A percentile compares a stretch with the other conserved stretches of the same genome.
These are phyloP conservation scores for Harrya chromipes DNA, from an alignment of 768 basidiomycete genomes.

Conservation along the genomic window DNA sequence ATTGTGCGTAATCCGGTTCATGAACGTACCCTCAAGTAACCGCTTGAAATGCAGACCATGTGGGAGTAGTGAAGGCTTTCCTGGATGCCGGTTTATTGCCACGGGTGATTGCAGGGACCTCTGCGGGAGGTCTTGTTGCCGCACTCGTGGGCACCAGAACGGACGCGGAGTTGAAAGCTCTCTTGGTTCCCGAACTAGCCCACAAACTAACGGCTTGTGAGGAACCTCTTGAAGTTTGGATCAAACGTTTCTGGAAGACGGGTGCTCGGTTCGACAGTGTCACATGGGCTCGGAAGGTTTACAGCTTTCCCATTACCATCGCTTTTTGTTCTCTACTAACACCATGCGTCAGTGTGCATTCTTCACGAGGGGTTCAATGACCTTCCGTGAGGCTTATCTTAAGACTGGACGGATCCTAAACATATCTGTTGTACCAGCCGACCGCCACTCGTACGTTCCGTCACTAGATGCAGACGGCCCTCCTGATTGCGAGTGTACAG, in stretches of 20 bases:
- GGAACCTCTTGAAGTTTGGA: slow-evolving; percentile 70
- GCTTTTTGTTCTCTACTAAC: neutral
- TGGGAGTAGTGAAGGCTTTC: slow-evolving; percentile 91
- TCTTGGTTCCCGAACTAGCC: slow-evolving; percentile 83
- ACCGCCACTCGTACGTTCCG: slow-evolving; percentile 71
- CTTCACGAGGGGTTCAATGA: slow-evolving; percentile 91
- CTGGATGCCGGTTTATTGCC: slow-evolving; percentile 84
- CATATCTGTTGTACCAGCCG: slow-evolving; percentile 88
- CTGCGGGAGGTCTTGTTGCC: slow-evolving; percentile 82
- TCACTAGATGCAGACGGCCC: neutral
- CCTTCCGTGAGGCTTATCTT: slow-evolving; percentile 92
- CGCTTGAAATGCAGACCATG: slow-evolving; percentile 55
- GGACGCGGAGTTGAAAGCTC: slow-evolving; percentile 74
- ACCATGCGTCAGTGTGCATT: slow-evolving; percentile 59
- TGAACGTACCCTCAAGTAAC: neutral
- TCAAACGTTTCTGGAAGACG: slow-evolving; percentile 71
- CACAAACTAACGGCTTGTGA: slow-evolving; percentile 79
- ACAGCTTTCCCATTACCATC: slow-evolving; percentile 5
- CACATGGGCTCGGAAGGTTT: slow-evolving; percentile 85
- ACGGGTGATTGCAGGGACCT: slow-evolving; percentile 91
- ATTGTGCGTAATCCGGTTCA: slow-evolving; percentile 53
- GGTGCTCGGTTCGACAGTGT: slow-evolving; percentile 96
- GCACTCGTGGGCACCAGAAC: slow-evolving; percentile 83
- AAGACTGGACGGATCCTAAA: slow-evolving; percentile 92
- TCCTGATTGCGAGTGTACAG: slow-evolving; percentile 36